Base-by-base conservation (phyloP, 345 rosid species). In the Citrus hindsii region DNA sequence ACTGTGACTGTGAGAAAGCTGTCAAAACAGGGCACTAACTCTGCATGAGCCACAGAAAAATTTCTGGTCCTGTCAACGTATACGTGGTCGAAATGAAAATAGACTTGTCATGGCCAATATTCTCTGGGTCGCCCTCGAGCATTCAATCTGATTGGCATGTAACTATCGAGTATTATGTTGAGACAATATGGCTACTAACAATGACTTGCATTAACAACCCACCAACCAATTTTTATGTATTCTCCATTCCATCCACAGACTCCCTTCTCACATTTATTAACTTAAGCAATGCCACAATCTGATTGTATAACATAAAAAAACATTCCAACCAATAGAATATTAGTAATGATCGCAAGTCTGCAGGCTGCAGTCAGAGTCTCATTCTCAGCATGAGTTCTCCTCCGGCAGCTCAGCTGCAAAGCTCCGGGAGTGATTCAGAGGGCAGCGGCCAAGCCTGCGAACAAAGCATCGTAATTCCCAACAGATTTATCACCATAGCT, bases 391-490 rank as follows among this genome's bases (percentile, higher is more conserved):
- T 83, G 89, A 76, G 75, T 67, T 86, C 80, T 27, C 74, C 81
- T 2, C 69, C 66, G 64, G 74, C 70, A 42, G 33, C 67, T 68
- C 84, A 10, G 68, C 76, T 67, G 0, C 85, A 25, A 46, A 88
- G 88, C 84, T 79, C 82, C 0, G 81, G 75, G 21, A 84, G 85
- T 73, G 87, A 80, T 63, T 78, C 82, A 18, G 86, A 77, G 30
- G 72, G 67, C 30, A 4, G 70, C 21, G 86, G 69, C 81, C 83
- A 75, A 76, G 81, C 38, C 58, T 80, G 79, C 28, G 83, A 80
- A 6, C 92, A 82, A 42, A 85, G 90, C 87, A 87, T 88, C 61
- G 24, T 87, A 6, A 59, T 87, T 82, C 92, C 98, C 24, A 67
- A 86, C 60, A 85, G 80, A 28, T 51, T 74, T 75, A 75, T 85